Evolutionary conservation across 371 early-diverging fungal genomes (phyloP), one percentile per base, ranked within the genome.

Genomic region (Mortierella sp.): DNA sequence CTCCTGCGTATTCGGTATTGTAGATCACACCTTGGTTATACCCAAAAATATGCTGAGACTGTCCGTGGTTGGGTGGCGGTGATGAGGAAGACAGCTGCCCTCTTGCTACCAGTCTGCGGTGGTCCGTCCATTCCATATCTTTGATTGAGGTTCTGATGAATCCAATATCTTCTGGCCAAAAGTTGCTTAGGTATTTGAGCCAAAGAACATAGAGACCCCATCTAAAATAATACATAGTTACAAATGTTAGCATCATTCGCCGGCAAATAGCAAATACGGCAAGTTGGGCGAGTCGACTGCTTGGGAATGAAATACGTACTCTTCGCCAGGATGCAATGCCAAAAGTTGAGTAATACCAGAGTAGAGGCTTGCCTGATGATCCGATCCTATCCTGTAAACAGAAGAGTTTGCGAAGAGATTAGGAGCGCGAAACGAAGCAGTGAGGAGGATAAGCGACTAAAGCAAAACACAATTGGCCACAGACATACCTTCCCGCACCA

Each of bases 101-200:
- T 24, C 66, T 61, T 22, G 69, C 51, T 24, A 43, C 28, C 22
- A 39, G 47, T 18, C 75, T 75, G 1, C 67, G 83, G 26, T 64
- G 62, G 11, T 80, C 81, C 6, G 49, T 65, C 49, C 68, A n/a
- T 28, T 69, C 67, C 73, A 76, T 66, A 20, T 81, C 83, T 16
- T 66, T 68, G 22, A 81, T 81, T 11, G 77, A 66, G 5, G 63
- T 66, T 24, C 83, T 68, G 16, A 70, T 64, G 30, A 84, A 79
- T 4, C 76, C 84, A 14, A 76, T 58, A 54, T 84, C 84, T n/a
- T 84, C 84, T 12, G 84, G 84, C 84, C 84, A 84, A 54, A 77
- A 78, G 24, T 62, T 68, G n/a, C 65, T 65, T 37, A 83, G 49
- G 32, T 75, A 78, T 24, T 78, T 69, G 54, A 83, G 72, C 75